Percentiles rank a stretch among this genome's conserved stretches.
These are phyloP conservation scores for Chlorella sp. DNA, from an alignment of 139 green algal genomes.

Conservation along the genomic window DNA sequence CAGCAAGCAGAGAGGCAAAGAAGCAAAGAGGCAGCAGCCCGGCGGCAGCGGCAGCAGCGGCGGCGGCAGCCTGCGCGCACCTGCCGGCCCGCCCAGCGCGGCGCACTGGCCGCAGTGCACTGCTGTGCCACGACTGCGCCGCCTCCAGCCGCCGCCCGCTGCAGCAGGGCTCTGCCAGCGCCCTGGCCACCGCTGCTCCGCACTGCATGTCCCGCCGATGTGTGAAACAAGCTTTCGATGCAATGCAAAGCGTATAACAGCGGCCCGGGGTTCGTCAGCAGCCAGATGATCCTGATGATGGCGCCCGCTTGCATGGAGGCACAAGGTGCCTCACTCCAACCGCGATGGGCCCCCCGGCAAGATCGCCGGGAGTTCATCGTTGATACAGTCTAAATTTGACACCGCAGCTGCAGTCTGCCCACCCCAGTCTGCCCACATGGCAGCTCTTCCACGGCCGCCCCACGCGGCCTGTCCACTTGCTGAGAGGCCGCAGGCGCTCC, in stretches of 20 bases:
- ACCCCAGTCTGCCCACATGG: too few species aligned
- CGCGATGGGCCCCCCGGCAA: too few species aligned
- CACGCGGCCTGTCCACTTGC: too few species aligned
- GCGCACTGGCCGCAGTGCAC: not conserved
- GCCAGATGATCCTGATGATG: not conserved
- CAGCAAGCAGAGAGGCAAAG: not conserved
- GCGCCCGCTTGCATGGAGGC: too few species aligned
- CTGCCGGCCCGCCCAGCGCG: not conserved
- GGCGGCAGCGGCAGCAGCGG: not conserved
- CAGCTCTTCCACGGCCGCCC: too few species aligned
- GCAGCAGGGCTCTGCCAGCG: slow-evolving; percentile 11
- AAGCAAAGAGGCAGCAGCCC: not conserved
- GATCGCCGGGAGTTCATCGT: too few species aligned
- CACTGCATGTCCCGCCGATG: slow-evolving; percentile 1
- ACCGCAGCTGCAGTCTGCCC: not conserved
- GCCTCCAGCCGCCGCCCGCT: slow-evolving; percentile 4
- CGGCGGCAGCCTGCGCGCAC: not conserved
- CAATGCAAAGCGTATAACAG: too few species aligned
- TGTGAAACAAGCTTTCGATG: too few species aligned
- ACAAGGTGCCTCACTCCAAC: not conserved
- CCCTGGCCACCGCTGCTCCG: too few species aligned
- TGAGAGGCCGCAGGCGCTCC: too few species aligned
- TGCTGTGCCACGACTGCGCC: not conserved
- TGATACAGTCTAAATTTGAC: too few species aligned
- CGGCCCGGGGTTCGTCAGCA: not conserved